Evolutionary conservation across 805 yeast species (phyloP).

Genomic region (Yarrowia phangngaensis): DNA sequence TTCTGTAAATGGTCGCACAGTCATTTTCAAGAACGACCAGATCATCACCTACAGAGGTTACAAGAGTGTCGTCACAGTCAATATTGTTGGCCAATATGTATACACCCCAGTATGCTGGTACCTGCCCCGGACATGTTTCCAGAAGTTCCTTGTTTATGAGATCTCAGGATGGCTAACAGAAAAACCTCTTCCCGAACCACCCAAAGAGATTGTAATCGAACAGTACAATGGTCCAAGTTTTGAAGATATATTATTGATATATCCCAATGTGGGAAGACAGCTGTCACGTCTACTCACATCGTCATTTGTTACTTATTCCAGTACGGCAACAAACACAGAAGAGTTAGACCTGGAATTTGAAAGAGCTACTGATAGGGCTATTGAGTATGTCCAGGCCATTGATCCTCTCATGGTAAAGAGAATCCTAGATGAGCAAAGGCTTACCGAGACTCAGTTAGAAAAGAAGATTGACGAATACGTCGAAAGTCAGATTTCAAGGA

Average conservation of each 20-base stretch:
- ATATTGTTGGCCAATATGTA: conserved; percentile 47
- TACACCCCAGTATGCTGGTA: conserved; percentile 53
- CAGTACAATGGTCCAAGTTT: conserved; percentile 32
- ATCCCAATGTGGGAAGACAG: conserved; percentile 42
- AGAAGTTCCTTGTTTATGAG: conserved; percentile 51
- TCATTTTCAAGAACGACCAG: conserved; percentile 53
- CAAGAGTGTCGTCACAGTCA: conserved; percentile 44
- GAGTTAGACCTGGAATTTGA: conserved; percentile 38
- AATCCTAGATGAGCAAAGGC: conserved; percentile 33
- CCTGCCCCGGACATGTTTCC: conserved; percentile 41
- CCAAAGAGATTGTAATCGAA: background rate
- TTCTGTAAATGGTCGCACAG: conserved; percentile 44
- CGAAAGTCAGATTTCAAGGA: conserved; percentile 63
- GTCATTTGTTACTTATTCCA: conserved; percentile 43
- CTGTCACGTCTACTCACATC: conserved; percentile 44
- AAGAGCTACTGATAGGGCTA: conserved; percentile 38
- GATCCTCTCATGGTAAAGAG: conserved; percentile 33
- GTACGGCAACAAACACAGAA: conserved; percentile 36
- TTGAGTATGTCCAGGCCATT: conserved; percentile 39
- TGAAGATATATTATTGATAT: conserved; percentile 42
- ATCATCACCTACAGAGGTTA: conserved; percentile 60
- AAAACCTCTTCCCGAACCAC: conserved; percentile 18
- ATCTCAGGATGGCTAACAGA: conserved; percentile 51
- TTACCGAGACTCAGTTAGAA: conserved; percentile 43
- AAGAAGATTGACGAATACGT: conserved; percentile 62